Evolutionary conservation across 225 moss, liverwort and hornwort genomes (phyloP).

Genomic region (Pseudoscleropodium purum): DNA sequence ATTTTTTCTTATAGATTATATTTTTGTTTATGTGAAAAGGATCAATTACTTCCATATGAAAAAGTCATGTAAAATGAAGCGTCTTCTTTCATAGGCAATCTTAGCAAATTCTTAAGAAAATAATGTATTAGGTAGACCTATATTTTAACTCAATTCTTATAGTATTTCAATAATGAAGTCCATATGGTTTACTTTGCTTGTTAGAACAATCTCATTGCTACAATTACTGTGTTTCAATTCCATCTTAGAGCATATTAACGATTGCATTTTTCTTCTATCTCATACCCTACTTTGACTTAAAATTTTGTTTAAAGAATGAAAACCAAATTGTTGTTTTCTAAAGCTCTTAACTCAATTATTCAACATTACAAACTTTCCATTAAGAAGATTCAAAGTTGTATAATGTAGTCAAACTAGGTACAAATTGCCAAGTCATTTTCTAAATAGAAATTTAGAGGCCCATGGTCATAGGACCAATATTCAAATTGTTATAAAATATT

Average conservation of each 20-base stretch:
- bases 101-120: no score
- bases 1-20: neutral
- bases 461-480: neutral
- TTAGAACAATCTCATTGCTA: neutral
- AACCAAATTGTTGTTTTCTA: no score
- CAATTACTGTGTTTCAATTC: neutral
- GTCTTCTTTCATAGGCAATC: fast-evolving
- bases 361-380: neutral
- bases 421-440: neutral
- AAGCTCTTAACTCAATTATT: neutral
- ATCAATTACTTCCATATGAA: neutral
- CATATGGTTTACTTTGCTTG: neutral
- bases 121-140: no score
- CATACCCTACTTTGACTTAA: neutral
- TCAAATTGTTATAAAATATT: neutral
- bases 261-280: neutral
- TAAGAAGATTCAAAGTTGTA: neutral
- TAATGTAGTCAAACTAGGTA: no score
- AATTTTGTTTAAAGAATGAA: neutral
- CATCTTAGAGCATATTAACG: neutral
- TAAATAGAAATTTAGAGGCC: neutral
- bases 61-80: neutral
- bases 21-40: neutral
- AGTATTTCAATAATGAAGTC: neutral
- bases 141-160: neutral